A percentile compares a stretch with the other conserved stretches of the same genome.
Conservation (phyloP, 371 early-diverging fungal genomes). For the Mortierella sp. region DNA sequence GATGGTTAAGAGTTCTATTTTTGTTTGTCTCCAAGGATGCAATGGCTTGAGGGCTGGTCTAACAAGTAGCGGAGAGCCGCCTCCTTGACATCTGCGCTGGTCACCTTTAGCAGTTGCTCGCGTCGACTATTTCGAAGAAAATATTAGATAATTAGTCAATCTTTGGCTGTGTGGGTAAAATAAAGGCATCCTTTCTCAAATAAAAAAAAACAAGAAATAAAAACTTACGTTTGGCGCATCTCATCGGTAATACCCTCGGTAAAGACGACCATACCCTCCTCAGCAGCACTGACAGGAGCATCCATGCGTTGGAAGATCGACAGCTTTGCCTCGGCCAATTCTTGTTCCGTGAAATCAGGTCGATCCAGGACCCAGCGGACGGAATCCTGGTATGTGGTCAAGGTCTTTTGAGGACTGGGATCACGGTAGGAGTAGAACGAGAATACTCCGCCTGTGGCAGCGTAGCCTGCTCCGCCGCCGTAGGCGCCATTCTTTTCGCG, state of each 20-base stretch:
- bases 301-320: conserved; percentile 89
- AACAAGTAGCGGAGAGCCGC: conserved; percentile 80
- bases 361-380: conserved; percentile 75
- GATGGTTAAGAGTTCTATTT: conserved; percentile 4
- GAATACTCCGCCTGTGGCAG: conserved; percentile 82
- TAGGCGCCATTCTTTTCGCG: conserved; percentile 98
- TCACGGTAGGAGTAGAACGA: conserved; percentile 96
- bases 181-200: too few relatives aligned
- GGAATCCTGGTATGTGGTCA: conserved; percentile 76
- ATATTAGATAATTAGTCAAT: background rate
- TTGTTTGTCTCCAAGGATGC: conserved; percentile 52
- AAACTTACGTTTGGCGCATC: conserved; percentile 82
- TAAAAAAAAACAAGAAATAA: background rate
- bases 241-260: conserved; percentile 85
- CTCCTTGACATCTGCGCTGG: conserved; percentile 76
- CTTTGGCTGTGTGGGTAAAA: too few relatives aligned
- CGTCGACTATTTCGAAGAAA: conserved; percentile 70
- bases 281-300: conserved; percentile 85
- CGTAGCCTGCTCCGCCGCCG: conserved; percentile 89
- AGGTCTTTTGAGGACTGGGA: conserved; percentile 83
- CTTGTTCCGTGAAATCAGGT: conserved; percentile 61
- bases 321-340: conserved; percentile 94
- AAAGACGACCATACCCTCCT: conserved; percentile 89
- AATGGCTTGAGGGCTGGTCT: conserved; percentile 47
- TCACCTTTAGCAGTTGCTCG: conserved; percentile 79